Conservation (phyloP, 2,329 filamentous ascomycete species). For the Sporothrix inflata region DNA sequence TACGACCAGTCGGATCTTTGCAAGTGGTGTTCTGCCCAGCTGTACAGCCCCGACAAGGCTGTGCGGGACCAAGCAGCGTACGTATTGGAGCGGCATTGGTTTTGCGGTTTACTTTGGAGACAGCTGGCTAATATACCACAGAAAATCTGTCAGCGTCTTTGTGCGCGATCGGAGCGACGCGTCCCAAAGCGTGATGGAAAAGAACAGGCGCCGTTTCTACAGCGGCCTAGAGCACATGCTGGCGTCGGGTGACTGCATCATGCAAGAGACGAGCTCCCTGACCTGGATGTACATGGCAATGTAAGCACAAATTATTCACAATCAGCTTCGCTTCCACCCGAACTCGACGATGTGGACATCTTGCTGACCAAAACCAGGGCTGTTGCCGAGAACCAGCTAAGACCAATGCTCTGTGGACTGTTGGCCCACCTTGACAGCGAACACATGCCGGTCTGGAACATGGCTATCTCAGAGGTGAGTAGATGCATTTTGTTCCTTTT, state of each 20-base stretch:
- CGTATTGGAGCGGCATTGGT: not conserved
- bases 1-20: slow-evolving; percentile 31
- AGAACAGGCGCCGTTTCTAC: slow-evolving; percentile 31
- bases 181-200: not conserved
- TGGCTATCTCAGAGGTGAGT: slow-evolving; percentile 31
- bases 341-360: not conserved
- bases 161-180: slow-evolving; percentile 19
- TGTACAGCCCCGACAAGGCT: slow-evolving; percentile 29
- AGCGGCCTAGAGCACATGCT: slow-evolving; percentile 28
- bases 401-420: slow-evolving; percentile 32
- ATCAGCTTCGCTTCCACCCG: not conserved
- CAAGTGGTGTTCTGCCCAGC: slow-evolving; percentile 29
- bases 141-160: slow-evolving; percentile 30
- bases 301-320: slow-evolving; percentile 10
- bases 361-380: slow-evolving; percentile 26
- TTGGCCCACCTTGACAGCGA: slow-evolving; percentile 29
- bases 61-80: slow-evolving; percentile 33
- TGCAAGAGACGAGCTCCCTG: slow-evolving; percentile 31
- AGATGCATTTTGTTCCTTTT: not conserved
- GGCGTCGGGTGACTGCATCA: slow-evolving; percentile 22
- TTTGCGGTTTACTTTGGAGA: not conserved
- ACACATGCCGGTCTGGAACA: slow-evolving; percentile 28
- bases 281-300: slow-evolving; percentile 33
- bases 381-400: slow-evolving; percentile 31
- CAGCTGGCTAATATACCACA: slow-evolving; percentile 10